Evolutionary conservation across 2,329 filamentous ascomycete species (phyloP).

Genomic region (Bipolaris sorokiniana): DNA sequence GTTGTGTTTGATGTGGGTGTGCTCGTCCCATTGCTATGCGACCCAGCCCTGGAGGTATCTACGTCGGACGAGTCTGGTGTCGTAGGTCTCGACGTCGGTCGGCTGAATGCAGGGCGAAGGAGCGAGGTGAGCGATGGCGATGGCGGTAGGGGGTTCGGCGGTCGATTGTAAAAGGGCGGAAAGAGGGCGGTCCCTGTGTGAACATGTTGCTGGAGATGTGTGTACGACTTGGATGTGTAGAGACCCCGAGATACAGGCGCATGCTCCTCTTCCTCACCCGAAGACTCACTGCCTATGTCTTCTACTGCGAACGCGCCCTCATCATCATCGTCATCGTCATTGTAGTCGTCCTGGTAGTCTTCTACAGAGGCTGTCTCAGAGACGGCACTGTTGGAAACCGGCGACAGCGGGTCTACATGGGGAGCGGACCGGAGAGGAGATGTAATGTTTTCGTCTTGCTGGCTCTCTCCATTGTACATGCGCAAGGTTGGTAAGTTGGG

Average conservation of each 20-base stretch:
- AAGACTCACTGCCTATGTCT: conserved; percentile 28
- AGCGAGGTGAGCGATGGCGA: conserved; percentile 92
- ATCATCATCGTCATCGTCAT: conserved; percentile 20
- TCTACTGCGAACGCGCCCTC: conserved; percentile 28
- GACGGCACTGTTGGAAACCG: conserved; percentile 32
- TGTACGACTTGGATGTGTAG: conserved; percentile 54
- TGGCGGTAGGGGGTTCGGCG: conserved; percentile 91
- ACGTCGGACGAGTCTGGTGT: conserved; percentile 92
- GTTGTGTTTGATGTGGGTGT: conserved; percentile 52
- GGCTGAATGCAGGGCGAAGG: conserved; percentile 71
- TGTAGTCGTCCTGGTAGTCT: conserved; percentile 21
- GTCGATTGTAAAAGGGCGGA: conserved; percentile 95
- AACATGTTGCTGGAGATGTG: conserved; percentile 48
- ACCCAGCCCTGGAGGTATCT: conserved; percentile 56
- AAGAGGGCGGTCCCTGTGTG: conserved; percentile 53
- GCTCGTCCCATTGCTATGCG: conserved; percentile 30
- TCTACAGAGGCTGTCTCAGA: conserved; percentile 47
- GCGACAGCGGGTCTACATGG: conserved; percentile 27
- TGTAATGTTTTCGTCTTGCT: background rate
- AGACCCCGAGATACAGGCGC: conserved; percentile 43
- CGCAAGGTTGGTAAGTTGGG: conserved; percentile 54
- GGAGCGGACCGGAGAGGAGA: conserved; percentile 17
- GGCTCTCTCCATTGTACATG: conserved; percentile 34
- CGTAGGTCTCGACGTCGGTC: conserved; percentile 73
- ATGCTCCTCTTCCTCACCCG: conserved; percentile 11